These are phyloP conservation scores for Aspergillus diversus DNA, from an alignment of 495 filamentous ascomycete species.

Conservation along the genomic window DNA sequence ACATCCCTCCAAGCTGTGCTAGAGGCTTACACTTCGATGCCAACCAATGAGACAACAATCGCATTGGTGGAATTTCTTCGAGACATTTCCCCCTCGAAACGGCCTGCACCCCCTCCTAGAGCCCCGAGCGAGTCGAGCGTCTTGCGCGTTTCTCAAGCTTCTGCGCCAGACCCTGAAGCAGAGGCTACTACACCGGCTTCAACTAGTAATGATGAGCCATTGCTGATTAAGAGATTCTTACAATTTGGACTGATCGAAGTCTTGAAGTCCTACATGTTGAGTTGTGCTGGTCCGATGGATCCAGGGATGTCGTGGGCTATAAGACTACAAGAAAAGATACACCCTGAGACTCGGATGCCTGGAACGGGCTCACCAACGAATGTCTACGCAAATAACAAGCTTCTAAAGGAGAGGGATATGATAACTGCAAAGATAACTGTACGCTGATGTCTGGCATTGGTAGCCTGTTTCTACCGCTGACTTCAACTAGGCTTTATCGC, in stretches of 20 bases:
- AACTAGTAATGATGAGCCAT: constrained; percentile 54
- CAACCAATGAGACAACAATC: constrained; percentile 67
- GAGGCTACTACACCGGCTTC: constrained; percentile 57
- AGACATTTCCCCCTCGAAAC: constrained; percentile 69
- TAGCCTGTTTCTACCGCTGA: constrained; percentile 17
- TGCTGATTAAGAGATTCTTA: constrained; percentile 69
- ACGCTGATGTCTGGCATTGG: constrained; percentile 33
- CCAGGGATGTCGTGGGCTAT: constrained; percentile 74
- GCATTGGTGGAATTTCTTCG: constrained; percentile 77
- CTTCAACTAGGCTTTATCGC: constrained; percentile 62
- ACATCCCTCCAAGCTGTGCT: constrained; percentile 80
- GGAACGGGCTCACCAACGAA: constrained; percentile 61
- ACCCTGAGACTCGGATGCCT: constrained; percentile 50
- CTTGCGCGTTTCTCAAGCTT: constrained; percentile 44
- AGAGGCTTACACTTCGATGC: constrained; percentile 62
- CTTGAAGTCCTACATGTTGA: constrained; percentile 75
- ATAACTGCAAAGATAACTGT: constrained; percentile 79
- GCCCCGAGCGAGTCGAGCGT: constrained; percentile 57
- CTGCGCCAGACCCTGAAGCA: constrained; percentile 82
- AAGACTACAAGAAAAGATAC: constrained; percentile 72
- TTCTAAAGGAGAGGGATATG: constrained; percentile 64
- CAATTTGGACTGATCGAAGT: constrained; percentile 87
- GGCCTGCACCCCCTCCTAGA: constrained; percentile 75
- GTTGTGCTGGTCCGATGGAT: constrained; percentile 57
- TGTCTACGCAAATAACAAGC: constrained; percentile 63